phyloP scores from a whole-genome alignment of 2,329 filamentous ascomycete species.

The Byssothecium circinans region DNA sequence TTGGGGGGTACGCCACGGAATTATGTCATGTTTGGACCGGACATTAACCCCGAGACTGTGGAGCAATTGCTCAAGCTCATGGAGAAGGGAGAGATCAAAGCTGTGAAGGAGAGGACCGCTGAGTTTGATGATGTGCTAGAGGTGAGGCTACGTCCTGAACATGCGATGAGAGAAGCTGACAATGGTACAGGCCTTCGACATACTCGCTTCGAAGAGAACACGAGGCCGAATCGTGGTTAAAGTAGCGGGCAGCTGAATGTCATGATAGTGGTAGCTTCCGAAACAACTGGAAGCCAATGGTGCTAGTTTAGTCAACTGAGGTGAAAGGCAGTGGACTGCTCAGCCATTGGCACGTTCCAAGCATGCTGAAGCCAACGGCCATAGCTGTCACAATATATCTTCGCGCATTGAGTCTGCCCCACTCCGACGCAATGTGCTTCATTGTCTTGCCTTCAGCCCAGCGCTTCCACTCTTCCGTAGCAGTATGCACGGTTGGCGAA shows the following conservation, averaged over 20 bases:
- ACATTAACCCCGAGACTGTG: background rate
- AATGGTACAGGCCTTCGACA: slow-evolving; percentile 14
- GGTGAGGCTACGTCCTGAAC: slow-evolving; percentile 6
- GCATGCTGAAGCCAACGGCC: background rate
- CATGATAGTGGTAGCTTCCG: background rate
- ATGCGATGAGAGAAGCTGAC: background rate
- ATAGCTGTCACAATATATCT: slow-evolving; percentile 2
- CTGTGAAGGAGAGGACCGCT: slow-evolving; percentile 45
- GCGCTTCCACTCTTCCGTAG: slow-evolving; percentile 5
- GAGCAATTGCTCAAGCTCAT: slow-evolving; percentile 40
- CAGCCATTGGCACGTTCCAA: background rate
- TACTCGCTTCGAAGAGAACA: slow-evolving; percentile 14
- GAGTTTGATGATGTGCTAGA: slow-evolving; percentile 41
- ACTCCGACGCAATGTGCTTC: slow-evolving; percentile 9
- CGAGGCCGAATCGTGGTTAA: slow-evolving; percentile 19
- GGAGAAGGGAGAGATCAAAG: slow-evolving; percentile 29
- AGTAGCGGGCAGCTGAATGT: slow-evolving; percentile 4
- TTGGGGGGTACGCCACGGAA: slow-evolving; percentile 45
- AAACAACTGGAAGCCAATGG: background rate
- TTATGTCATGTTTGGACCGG: slow-evolving; percentile 26
- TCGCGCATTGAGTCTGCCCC: slow-evolving; percentile 6
- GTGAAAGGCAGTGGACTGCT: background rate
- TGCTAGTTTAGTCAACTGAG: background rate
- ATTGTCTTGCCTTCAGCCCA: slow-evolving; percentile 6
- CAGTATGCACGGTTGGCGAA: slow-evolving; percentile 10